A percentile compares a stretch with the other conserved stretches of the same genome.
Conservation (phyloP, 257 asterid genomes). For the Primulina eburnea region DNA sequence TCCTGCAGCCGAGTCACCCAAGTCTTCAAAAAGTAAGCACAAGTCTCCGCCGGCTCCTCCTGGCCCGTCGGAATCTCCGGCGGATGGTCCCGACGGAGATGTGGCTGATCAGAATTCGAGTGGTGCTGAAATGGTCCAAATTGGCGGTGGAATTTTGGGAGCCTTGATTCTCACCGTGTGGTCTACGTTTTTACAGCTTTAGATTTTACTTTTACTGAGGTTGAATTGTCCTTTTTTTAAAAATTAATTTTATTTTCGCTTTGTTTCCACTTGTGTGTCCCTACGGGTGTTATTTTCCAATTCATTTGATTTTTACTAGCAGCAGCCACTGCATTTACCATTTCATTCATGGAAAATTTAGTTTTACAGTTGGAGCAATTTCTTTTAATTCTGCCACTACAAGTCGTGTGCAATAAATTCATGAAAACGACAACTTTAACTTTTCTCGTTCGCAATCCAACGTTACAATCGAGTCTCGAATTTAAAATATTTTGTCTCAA, state of each 20-base stretch:
- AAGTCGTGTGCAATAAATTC: neutral
- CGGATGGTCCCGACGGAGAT: constrained; percentile 46
- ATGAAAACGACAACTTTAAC: neutral
- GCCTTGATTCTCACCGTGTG: constrained; percentile 32
- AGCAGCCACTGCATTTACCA: neutral
- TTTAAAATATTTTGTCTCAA: too few relatives aligned
- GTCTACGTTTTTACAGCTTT: constrained; percentile 26
- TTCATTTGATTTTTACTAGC: neutral
- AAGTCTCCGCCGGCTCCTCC: constrained; percentile 50
- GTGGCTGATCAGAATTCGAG: constrained; percentile 44
- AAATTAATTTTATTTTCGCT: too few relatives aligned
- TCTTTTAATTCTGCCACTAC: neutral
- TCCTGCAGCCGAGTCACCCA: constrained; percentile 43
- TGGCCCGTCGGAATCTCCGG: constrained; percentile 36
- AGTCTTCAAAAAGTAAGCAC: constrained; percentile 35
- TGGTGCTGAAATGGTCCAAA: constrained; percentile 31
- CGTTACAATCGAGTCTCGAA: too few relatives aligned
- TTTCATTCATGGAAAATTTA: too few relatives aligned
- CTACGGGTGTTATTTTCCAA: neutral
- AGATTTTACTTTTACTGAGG: neutral
- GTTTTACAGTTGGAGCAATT: too few relatives aligned
- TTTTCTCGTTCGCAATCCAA: too few relatives aligned
- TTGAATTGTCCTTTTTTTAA: too few relatives aligned
- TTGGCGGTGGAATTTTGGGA: constrained; percentile 27
- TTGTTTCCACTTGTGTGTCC: neutral